These are phyloP conservation scores for Fusarium bactridioides DNA, from an alignment of 2,329 filamentous ascomycete species.

Conservation along the genomic window DNA sequence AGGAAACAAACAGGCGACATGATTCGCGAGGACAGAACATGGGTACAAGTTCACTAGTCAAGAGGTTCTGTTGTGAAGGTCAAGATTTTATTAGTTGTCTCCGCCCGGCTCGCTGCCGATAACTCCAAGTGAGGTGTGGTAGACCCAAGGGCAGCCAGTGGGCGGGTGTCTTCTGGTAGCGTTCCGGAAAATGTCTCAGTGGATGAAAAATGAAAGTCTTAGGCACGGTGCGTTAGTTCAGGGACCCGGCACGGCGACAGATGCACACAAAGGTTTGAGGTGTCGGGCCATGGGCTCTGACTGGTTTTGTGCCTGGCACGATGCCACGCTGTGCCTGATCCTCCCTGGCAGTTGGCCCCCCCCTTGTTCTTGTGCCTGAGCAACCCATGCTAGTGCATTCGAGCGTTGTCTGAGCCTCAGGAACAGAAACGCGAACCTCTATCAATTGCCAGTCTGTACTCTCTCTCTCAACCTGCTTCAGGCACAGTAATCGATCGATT, in stretches of 20 bases:
- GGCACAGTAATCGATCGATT: not conserved
- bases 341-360: not conserved
- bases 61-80: constrained; percentile 1
- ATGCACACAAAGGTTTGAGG: constrained; percentile 35
- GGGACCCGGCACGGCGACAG: constrained; percentile 34
- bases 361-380: constrained; percentile 30
- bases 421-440: not conserved
- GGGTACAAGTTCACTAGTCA: constrained; percentile 27
- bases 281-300: constrained; percentile 19
- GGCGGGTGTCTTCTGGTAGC: not conserved
- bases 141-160: constrained; percentile 23
- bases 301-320: constrained; percentile 30
- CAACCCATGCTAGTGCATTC: constrained; percentile 6
- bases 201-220: constrained; percentile 8
- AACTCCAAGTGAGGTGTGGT: constrained; percentile 19
- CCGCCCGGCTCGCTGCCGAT: constrained; percentile 31
- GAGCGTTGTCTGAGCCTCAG: not conserved
- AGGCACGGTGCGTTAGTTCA: constrained; percentile 43
- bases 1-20: constrained; percentile 23
- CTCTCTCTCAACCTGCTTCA: too few relatives aligned
- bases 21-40: constrained; percentile 33
- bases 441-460: not conserved
- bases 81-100: constrained; percentile 9
- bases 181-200: constrained; percentile 40
- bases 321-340: constrained; percentile 29